Base-by-base conservation (phyloP, 140 eudicot species). In the Flaveria floridana region DNA sequence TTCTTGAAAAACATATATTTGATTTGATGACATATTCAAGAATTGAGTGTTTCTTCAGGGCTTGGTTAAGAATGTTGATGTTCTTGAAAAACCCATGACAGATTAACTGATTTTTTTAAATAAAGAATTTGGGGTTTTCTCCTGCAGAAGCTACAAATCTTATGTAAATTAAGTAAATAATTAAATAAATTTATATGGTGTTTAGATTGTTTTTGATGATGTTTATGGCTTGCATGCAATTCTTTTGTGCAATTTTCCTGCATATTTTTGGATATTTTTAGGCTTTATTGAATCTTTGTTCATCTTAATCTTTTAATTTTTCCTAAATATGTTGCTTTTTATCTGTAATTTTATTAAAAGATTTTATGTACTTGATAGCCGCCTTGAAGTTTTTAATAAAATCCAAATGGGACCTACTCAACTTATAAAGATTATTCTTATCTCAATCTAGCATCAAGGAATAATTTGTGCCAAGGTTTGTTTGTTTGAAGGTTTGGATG, bases 201-300 rank as follows among this genome's bases (percentile, higher is more conserved):
- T 11, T 47, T 61, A 28, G 77, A 76, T 26, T 72, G 20, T 79
- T 72, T 61, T 78, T 78, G 46, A 78, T 71, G 66, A 48, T 21
- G 77, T 65, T 72, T 63, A 64, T 71, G 75, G 68, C 42, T 78
- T 80, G 77, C 80, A 75, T 80, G 84, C 77, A 80, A 69, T 61
- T 12, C 71, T 59, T 34, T 82, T 69, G 73, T 59, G 66, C 62
- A 53, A 20, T 53, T 47, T 41, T 18, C 21, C 68, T 61, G 77
- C 70, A 58, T 13, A 68, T 13, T 55, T 81, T 81, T 30, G 55
- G 75, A 65, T 71, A 10, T 81, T 16, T 71, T 65, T 7, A 58
- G 51, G 70, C 71, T 79, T 80, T 63, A 19, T 52, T 25, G 59
- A 78, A 75, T 62, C 58, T 57, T 74, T 65, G 55, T 42, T 74